Evolutionary conservation across 2,329 filamentous ascomycete species (phyloP).

Genomic region (Sarocladium oryzae): DNA sequence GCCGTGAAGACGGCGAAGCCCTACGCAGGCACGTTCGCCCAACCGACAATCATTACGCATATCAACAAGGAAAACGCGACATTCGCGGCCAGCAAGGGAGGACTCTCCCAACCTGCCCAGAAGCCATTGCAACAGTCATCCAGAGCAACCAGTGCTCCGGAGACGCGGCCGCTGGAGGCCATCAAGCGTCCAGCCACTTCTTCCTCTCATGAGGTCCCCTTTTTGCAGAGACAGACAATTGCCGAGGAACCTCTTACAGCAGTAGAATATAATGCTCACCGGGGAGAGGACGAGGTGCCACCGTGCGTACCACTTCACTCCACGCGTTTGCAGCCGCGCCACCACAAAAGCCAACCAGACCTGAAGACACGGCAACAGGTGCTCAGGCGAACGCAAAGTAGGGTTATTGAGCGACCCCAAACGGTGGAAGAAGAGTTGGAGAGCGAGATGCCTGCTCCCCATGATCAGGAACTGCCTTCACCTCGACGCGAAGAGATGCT

Average conservation of each 20-base stretch:
- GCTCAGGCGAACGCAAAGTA: constrained; percentile 38
- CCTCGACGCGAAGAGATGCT: background rate
- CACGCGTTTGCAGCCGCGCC: constrained; percentile 27
- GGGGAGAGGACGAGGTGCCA: background rate
- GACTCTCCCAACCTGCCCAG: constrained; percentile 30
- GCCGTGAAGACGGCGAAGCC: constrained; percentile 30
- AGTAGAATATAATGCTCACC: background rate
- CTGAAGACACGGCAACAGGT: constrained; percentile 36
- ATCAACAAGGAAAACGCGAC: constrained; percentile 39
- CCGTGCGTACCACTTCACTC: background rate
- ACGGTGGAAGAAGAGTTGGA: background rate
- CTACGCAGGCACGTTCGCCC: constrained; percentile 19
- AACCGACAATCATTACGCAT: constrained; percentile 18
- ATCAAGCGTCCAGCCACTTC: constrained; percentile 13
- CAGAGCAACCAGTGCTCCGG: background rate
- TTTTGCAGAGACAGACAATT: background rate
- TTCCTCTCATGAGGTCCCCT: constrained; percentile 3
- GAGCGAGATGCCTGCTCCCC: background rate
- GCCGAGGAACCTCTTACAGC: background rate
- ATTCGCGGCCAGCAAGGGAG: constrained; percentile 28
- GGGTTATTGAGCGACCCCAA: constrained; percentile 6
- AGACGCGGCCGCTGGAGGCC: constrained; percentile 10
- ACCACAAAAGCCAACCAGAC: constrained; percentile 48
- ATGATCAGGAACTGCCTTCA: background rate
- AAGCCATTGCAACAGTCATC: background rate